A percentile compares a stretch with the other conserved stretches of the same genome.
Evolutionary conservation across 148 eudicot genomes (phyloP).

Genomic region (Beta vulgaris): DNA sequence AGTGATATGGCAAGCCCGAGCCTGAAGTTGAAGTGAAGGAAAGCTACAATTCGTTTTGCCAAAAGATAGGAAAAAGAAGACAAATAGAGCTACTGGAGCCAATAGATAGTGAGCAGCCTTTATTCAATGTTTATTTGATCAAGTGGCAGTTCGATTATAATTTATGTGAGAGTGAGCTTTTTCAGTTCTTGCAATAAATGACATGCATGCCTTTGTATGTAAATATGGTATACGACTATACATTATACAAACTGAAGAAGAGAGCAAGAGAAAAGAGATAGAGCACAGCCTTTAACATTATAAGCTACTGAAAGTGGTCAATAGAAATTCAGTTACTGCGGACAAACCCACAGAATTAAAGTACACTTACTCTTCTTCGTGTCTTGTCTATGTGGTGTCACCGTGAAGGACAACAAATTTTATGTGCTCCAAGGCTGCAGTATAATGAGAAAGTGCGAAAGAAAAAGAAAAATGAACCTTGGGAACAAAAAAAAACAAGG

Average conservation of each 20-base stretch:
- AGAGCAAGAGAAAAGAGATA: neutral
- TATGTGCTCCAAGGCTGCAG: too few relatives aligned
- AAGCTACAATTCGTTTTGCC: neutral
- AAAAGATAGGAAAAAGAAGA: neutral
- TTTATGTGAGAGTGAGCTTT: neutral
- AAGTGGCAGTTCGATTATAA: constrained; percentile 1
- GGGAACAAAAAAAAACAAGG: too few relatives aligned
- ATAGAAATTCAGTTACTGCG: neutral
- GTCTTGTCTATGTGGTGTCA: too few relatives aligned
- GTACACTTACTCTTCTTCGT: too few relatives aligned
- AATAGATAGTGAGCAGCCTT: neutral
- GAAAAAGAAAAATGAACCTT: too few relatives aligned
- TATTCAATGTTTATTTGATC: neutral
- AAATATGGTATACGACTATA: neutral
- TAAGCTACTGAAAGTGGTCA: neutral
- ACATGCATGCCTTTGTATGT: neutral
- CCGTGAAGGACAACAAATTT: too few relatives aligned
- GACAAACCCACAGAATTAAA: neutral
- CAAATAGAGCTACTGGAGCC: neutral
- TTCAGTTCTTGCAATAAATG: neutral
- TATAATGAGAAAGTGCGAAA: too few relatives aligned
- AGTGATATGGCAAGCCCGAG: too few relatives aligned
- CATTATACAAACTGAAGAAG: neutral
- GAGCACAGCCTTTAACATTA: neutral
- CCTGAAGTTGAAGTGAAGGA: too few relatives aligned